These are phyloP conservation scores for Diutina ranongensis DNA, from an alignment of 1,139 yeast genomes.

Conservation along the genomic window DNA sequence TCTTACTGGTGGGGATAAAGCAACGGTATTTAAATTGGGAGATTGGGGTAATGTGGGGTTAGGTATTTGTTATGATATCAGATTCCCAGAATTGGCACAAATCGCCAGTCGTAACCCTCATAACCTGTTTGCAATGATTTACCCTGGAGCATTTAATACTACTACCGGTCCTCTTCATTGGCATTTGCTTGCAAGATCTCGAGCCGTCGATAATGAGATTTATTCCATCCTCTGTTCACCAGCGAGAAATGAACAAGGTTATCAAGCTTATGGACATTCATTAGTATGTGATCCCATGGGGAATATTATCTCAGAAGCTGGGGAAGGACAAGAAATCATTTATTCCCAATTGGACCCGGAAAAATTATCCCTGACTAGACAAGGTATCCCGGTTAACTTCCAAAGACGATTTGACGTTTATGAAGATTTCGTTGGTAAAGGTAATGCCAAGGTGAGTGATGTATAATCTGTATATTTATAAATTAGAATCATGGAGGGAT, in stretches of 20 bases:
- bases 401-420: conserved; percentile 86
- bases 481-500: background rate
- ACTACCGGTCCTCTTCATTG: conserved; percentile 95
- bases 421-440: conserved; percentile 26
- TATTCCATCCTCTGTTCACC: conserved; percentile 81
- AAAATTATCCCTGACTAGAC: conserved; percentile 48
- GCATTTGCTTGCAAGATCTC: conserved; percentile 73
- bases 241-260: conserved; percentile 64
- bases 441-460: conserved; percentile 3
- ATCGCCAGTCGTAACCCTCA: conserved; percentile 59
- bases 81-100: conserved; percentile 86
- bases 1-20: conserved; percentile 65
- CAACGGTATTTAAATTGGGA: conserved; percentile 62
- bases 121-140: conserved; percentile 78
- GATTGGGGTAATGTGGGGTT: conserved; percentile 73
- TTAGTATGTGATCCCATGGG: conserved; percentile 78
- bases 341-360: conserved; percentile 70
- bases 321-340: conserved; percentile 70
- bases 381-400: conserved; percentile 62
- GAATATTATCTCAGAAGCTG: conserved; percentile 71
- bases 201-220: conserved; percentile 85
- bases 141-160: conserved; percentile 94
- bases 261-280: conserved; percentile 92
- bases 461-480: background rate
- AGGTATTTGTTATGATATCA: conserved; percentile 85